phyloP scores from a whole-genome alignment of 306 rosid species.

The Vigna trinervia region DNA sequence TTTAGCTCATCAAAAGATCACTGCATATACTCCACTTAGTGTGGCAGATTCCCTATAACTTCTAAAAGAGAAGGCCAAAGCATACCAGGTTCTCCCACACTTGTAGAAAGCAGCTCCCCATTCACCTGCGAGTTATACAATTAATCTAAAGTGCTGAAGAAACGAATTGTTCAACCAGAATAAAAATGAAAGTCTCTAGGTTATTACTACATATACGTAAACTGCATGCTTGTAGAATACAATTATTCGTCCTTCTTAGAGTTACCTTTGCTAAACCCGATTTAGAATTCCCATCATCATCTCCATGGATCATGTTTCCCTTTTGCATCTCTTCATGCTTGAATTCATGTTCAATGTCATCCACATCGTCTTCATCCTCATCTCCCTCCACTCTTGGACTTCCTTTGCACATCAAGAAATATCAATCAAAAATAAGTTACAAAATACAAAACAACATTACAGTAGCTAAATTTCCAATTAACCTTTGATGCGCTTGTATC shows the following conservation, averaged over 20 bases:
- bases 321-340: conserved; percentile 71
- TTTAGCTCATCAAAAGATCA: background rate
- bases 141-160: background rate
- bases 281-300: conserved; percentile 59
- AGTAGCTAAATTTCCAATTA: background rate
- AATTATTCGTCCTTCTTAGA: conserved; percentile 6
- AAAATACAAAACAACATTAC: background rate
- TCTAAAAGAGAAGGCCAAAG: conserved; percentile 18
- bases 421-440: conserved; percentile 20
- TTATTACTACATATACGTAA: background rate
- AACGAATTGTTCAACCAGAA: conserved; percentile 23
- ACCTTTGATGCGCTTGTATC: conserved; percentile 98
- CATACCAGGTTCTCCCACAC: conserved; percentile 61
- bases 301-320: conserved; percentile 71
- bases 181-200: background rate
- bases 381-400: conserved; percentile 97
- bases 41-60: conserved; percentile 15
- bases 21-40: background rate
- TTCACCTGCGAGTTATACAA: conserved; percentile 66
- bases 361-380: conserved; percentile 93
- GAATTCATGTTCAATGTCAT: conserved; percentile 95
- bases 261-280: conserved; percentile 39
- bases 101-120: conserved; percentile 65
- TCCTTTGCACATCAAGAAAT: conserved; percentile 55
- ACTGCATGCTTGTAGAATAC: background rate